Evolutionary conservation across 2,329 filamentous ascomycete genomes (phyloP).

Genomic region (Leptographium wingfieldii): DNA sequence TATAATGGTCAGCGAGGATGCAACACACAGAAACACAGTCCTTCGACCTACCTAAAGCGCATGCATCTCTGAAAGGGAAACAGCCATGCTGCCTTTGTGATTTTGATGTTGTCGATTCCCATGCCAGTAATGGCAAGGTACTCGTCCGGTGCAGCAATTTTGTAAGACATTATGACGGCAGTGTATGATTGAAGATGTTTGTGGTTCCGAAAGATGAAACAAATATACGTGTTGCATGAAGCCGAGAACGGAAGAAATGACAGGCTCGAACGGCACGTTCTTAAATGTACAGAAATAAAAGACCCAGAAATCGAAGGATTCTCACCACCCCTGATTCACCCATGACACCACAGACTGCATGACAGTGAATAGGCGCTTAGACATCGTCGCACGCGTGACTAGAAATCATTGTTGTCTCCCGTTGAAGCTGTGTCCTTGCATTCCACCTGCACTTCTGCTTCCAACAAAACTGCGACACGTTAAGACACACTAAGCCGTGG

Average conservation of each 20-base stretch:
- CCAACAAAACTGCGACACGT: too few relatives aligned
- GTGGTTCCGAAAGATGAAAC: background rate
- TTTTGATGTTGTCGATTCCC: constrained; percentile 59
- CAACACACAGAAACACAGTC: background rate
- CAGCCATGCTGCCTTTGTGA: constrained; percentile 66
- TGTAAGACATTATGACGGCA: constrained; percentile 43
- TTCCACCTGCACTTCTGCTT: too few relatives aligned
- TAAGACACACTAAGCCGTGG: too few relatives aligned
- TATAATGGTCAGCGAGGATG: background rate
- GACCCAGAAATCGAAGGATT: too few relatives aligned
- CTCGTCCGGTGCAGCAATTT: constrained; percentile 61
- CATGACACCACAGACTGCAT: too few relatives aligned
- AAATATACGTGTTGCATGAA: background rate
- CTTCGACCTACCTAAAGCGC: constrained; percentile 25
- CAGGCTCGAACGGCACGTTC: background rate
- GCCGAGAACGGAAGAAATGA: background rate
- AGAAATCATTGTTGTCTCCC: too few relatives aligned
- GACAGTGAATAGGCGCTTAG: too few relatives aligned
- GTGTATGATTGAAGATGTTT: background rate
- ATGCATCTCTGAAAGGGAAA: constrained; percentile 56
- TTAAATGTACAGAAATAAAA: background rate
- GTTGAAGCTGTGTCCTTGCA: too few relatives aligned
- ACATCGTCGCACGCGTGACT: too few relatives aligned
- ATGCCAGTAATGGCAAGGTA: constrained; percentile 82
- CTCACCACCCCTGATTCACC: background rate